A percentile compares a stretch with the other conserved stretches of the same genome.
phyloP scores from a whole-genome alignment of 495 filamentous ascomycete species.

The Niebla homalea region DNA sequence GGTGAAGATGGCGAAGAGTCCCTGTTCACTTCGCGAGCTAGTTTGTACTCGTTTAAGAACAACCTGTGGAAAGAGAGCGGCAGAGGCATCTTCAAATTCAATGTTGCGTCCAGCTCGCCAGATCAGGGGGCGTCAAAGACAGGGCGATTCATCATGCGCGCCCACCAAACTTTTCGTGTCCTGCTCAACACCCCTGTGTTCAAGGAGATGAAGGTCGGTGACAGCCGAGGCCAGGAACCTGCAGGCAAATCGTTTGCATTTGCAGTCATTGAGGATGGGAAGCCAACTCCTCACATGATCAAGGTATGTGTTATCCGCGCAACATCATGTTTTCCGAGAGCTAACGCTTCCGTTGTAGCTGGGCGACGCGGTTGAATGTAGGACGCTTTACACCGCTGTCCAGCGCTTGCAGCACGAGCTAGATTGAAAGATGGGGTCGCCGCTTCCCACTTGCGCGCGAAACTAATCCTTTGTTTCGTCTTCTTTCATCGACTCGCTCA shows the following conservation, averaged over 20 bases:
- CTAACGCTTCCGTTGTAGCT: slow-evolving; percentile 22
- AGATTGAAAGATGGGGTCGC: slow-evolving; percentile 1
- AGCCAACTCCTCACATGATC: slow-evolving; percentile 48
- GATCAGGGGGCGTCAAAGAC: slow-evolving; percentile 28
- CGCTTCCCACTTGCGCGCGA: neutral
- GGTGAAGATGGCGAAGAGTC: slow-evolving; percentile 56
- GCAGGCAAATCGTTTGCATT: slow-evolving; percentile 44
- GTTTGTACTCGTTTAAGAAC: slow-evolving; percentile 59
- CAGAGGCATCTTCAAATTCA: slow-evolving; percentile 70
- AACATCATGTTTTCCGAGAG: neutral
- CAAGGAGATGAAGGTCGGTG: slow-evolving; percentile 58
- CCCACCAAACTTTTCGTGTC: slow-evolving; percentile 74
- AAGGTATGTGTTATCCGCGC: slow-evolving; percentile 42
- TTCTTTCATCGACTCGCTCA: too few relatives aligned
- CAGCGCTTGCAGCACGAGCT: slow-evolving; percentile 23
- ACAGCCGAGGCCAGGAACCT: slow-evolving; percentile 36
- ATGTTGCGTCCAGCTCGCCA: slow-evolving; percentile 43
- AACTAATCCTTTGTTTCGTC: too few relatives aligned
- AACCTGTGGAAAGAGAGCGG: slow-evolving; percentile 85
- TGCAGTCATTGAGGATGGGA: slow-evolving; percentile 46
- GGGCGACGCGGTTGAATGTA: slow-evolving; percentile 27
- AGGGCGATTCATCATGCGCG: slow-evolving; percentile 72
- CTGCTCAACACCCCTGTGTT: slow-evolving; percentile 70
- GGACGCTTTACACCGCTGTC: slow-evolving; percentile 29
- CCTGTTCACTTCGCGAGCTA: slow-evolving; percentile 48